Evolutionary conservation across 306 rosid genomes (phyloP).

Genomic region (Pachyrhizus erosus): DNA sequence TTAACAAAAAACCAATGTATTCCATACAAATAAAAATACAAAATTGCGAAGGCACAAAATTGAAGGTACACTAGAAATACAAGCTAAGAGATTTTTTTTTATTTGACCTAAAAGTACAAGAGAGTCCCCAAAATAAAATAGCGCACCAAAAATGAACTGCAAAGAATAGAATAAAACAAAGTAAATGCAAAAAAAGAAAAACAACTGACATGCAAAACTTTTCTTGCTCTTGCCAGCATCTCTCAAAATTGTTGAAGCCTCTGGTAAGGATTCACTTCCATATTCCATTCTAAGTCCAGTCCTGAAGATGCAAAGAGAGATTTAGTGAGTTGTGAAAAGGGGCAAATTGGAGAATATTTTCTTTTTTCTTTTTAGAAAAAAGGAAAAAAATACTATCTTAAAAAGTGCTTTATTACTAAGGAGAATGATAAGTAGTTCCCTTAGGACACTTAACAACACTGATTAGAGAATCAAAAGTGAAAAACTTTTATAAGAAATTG

Average conservation of each 20-base stretch:
- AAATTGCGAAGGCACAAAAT: neutral
- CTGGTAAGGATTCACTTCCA: constrained; percentile 41
- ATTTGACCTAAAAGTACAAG: constrained; percentile 17
- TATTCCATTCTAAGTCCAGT: constrained; percentile 39
- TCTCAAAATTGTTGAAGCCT: constrained; percentile 62
- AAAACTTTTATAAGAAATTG: neutral
- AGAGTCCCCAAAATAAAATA: neutral
- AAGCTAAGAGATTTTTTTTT: neutral
- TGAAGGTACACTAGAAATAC: constrained; percentile 9
- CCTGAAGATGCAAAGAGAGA: constrained; percentile 40
- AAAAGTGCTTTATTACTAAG: neutral
- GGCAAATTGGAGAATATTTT: neutral
- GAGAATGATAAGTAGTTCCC: neutral
- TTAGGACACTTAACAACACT: neutral
- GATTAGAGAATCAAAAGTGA: neutral
- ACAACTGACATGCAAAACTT: constrained; percentile 49
- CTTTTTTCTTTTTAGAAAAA: neutral
- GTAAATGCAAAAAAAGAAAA: neutral
- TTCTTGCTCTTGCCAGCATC: constrained; percentile 51
- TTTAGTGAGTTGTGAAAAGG: constrained; percentile 2
- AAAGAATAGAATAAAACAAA: constrained; percentile 32
- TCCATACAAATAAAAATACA: neutral
- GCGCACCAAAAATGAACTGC: neutral
- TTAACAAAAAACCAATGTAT: neutral
- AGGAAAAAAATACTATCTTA: neutral